phyloP scores from a whole-genome alignment of 2,329 filamentous ascomycete genomes.

The Escovopsis sp. region DNA sequence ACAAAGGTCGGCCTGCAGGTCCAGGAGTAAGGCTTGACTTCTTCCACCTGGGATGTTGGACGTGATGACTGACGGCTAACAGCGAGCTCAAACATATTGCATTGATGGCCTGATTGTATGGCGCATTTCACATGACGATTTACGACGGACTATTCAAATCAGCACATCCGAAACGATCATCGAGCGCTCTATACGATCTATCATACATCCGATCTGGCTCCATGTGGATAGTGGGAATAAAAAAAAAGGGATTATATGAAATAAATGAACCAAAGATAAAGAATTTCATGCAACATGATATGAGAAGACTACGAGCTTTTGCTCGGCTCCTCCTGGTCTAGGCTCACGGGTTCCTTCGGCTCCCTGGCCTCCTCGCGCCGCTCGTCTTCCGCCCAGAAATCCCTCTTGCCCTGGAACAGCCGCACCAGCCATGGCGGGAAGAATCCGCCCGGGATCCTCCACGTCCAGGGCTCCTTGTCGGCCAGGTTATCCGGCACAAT shows the following conservation, averaged over 20 bases:
- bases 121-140: too few species aligned
- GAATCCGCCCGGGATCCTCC: conserved; percentile 58
- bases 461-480: conserved; percentile 69
- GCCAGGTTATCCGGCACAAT: conserved; percentile 63
- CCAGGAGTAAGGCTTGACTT: conserved; percentile 28
- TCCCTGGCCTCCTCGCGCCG: conserved; percentile 5
- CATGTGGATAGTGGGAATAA: too few species aligned
- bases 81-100: conserved; percentile 40
- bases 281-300: too few species aligned
- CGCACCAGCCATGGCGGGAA: conserved; percentile 61
- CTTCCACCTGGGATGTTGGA: not conserved
- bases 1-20: conserved; percentile 48
- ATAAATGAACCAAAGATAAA: too few species aligned
- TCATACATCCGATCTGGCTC: too few species aligned
- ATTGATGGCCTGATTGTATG: conserved; percentile 23
- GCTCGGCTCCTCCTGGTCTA: conserved; percentile 6
- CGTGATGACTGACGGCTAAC: not conserved
- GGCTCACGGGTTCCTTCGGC: conserved; percentile 6
- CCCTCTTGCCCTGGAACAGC: conserved; percentile 49
- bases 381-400: conserved; percentile 47
- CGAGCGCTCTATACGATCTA: too few species aligned
- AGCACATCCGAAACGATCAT: too few species aligned
- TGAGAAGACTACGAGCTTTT: too few species aligned
- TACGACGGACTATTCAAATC: too few species aligned
- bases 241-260: not conserved